Percentiles rank a stretch among this genome's conserved stretches.
These are phyloP conservation scores for Gleditsia sinensis DNA, from an alignment of 306 rosid species.

Conservation along the genomic window DNA sequence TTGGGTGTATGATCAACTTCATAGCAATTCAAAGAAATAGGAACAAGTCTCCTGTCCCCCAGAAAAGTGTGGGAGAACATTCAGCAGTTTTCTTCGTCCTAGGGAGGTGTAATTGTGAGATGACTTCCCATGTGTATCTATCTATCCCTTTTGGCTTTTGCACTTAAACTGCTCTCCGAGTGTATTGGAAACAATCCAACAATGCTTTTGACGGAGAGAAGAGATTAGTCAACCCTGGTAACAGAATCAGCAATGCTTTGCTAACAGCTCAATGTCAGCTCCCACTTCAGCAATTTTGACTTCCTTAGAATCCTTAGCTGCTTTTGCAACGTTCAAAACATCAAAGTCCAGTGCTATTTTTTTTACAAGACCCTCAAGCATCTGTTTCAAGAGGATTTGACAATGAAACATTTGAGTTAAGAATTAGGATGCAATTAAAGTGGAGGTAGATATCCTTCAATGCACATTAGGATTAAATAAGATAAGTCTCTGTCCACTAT, in stretches of 20 bases:
- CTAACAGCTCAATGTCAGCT: slow-evolving; percentile 71
- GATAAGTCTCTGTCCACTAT: neutral
- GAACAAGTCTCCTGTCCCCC: neutral
- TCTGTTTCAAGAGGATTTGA: slow-evolving; percentile 56
- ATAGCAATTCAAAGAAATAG: neutral
- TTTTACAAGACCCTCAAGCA: slow-evolving; percentile 78
- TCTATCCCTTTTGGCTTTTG: neutral
- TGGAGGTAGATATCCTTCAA: neutral
- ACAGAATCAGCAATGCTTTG: slow-evolving; percentile 50
- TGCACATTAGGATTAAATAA: neutral
- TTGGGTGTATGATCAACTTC: neutral
- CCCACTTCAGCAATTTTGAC: slow-evolving; percentile 82
- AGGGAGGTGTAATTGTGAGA: neutral
- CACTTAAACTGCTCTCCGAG: neutral
- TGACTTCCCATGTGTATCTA: neutral
- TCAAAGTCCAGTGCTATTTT: slow-evolving; percentile 83
- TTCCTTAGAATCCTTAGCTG: slow-evolving; percentile 74
- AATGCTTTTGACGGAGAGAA: neutral
- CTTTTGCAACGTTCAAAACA: slow-evolving; percentile 73
- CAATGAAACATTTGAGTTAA: neutral
- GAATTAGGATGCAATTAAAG: slow-evolving; percentile 10
- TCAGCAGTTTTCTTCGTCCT: neutral
- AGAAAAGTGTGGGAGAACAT: neutral
- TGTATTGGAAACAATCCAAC: neutral
- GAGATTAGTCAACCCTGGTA: slow-evolving; percentile 15